Conservation (phyloP, 2,329 filamentous ascomycete species). For the Colletotrichum navitas region DNA sequence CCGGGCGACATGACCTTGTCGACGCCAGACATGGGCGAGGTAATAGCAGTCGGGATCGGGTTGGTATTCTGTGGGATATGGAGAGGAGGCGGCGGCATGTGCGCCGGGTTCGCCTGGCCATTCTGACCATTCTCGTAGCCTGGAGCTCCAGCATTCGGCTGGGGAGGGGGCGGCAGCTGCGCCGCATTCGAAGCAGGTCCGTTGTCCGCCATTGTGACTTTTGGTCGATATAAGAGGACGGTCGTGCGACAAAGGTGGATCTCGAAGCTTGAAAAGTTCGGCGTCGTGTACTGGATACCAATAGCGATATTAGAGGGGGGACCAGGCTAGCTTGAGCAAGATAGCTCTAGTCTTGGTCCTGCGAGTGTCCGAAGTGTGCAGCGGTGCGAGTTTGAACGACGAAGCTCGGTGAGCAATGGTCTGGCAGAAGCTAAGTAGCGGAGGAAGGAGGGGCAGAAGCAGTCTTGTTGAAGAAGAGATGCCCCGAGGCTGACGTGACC, state of each 20-base stretch:
- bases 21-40: conserved; percentile 82
- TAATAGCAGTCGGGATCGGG: conserved; percentile 92
- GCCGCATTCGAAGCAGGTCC: conserved; percentile 71
- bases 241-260: conserved; percentile 21
- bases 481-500: conserved; percentile 36
- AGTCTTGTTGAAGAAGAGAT: conserved; percentile 17
- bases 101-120: conserved; percentile 75
- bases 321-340: conserved; percentile 31
- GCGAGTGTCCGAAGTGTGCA: conserved; percentile 11
- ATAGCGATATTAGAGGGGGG: conserved; percentile 42
- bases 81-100: conserved; percentile 91
- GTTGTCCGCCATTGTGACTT: conserved; percentile 80
- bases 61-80: conserved; percentile 98
- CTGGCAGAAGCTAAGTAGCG: conserved; percentile 18
- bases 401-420: conserved; percentile 11
- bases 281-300: conserved; percentile 16
- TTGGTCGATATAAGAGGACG: conserved; percentile 20
- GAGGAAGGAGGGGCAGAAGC: conserved; percentile 28
- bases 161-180: conserved; percentile 78
- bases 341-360: conserved; percentile 18
- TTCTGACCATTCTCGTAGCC: conserved; percentile 83
- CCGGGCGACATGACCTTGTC: conserved; percentile 85
- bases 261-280: conserved; percentile 11
- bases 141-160: conserved; percentile 76
- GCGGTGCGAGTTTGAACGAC: conserved; percentile 1